Base-by-base conservation (phyloP, 306 rosid species). In the barrel medic (Medicago truncatula) region DNA sequence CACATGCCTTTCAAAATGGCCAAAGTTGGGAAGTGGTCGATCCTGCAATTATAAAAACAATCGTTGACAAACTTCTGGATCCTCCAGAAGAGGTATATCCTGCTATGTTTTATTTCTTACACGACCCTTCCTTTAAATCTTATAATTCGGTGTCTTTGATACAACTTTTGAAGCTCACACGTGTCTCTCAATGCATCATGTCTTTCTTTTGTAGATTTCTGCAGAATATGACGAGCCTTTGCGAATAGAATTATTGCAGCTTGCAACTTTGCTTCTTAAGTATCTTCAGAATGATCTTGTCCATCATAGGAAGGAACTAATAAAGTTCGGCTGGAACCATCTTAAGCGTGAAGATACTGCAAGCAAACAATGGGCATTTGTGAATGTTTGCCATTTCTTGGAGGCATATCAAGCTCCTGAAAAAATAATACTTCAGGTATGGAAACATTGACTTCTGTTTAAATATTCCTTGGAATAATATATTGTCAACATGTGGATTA, bases 341-440 rank as follows among this genome's bases (percentile, higher is more conserved):
- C 93, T 96, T 73, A 96, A 96, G 87, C 90, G 99, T 56, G 99
- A 96, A 87, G 99, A 96, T 79, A 96, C 98, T 82, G 96, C 98
- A 69, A 96, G 99, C 87, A 96, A 92, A 84, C 99, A 96, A 83
- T 96, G 99, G 99, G 99, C 99, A 62, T 96, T 96, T 90, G 99
- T 96, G 76, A 96, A 96, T 87, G 99, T 96, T 82, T 96, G 99
- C 90, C 99, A 96, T 81, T 96, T 96, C 83, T 85, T 96, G 84
- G 98, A 92, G 85, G 99, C 98, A 73, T 96, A 92, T 86, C 99
- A 96, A 80, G 99, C 99, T 76, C 99, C 99, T 17, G 99, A 96
- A 82, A 96, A 96, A 85, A 96, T 96, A 67, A 96, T 96, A 77
- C 97, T 96, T 28, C 99, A 96, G 98, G 99, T 92, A 77, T 53